These are phyloP conservation scores for Scytalidium lignicola DNA, from an alignment of 2,329 filamentous ascomycete genomes.

Conservation along the genomic window DNA sequence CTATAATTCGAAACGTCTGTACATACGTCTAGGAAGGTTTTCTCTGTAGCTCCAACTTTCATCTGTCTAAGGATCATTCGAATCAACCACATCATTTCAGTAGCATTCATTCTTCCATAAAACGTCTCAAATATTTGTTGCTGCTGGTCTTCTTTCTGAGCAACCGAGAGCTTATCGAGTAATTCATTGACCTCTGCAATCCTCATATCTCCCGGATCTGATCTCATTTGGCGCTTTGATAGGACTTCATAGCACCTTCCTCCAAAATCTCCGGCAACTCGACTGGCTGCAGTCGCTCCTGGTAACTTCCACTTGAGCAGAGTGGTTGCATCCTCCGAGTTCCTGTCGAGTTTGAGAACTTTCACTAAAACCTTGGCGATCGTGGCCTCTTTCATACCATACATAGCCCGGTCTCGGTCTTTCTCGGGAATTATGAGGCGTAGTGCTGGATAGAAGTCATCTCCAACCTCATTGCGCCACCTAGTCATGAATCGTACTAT, in stretches of 20 bases:
- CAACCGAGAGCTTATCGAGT: slow-evolving; percentile 71
- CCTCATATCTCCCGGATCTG: slow-evolving; percentile 69
- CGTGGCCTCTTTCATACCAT: slow-evolving; percentile 86
- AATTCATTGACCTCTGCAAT: slow-evolving; percentile 86
- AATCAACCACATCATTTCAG: slow-evolving; percentile 91
- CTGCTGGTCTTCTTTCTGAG: slow-evolving; percentile 78
- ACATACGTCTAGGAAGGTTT: slow-evolving; percentile 66
- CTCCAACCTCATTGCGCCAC: slow-evolving; percentile 84
- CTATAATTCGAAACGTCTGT: background rate
- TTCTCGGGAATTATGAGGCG: slow-evolving; percentile 89
- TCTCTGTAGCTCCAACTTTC: slow-evolving; percentile 74
- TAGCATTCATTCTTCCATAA: slow-evolving; percentile 86
- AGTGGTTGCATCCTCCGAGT: slow-evolving; percentile 82
- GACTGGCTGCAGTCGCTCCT: slow-evolving; percentile 55
- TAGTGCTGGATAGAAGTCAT: slow-evolving; percentile 90
- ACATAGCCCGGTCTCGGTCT: slow-evolving; percentile 86
- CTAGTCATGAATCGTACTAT: slow-evolving; percentile 80
- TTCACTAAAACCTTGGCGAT: slow-evolving; percentile 90
- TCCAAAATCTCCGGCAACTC: slow-evolving; percentile 85
- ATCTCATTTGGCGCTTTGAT: slow-evolving; percentile 74
- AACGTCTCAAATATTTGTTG: slow-evolving; percentile 75
- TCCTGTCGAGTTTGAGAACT: slow-evolving; percentile 84
- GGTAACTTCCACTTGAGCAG: slow-evolving; percentile 91
- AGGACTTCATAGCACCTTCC: slow-evolving; percentile 84
- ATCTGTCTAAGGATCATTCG: slow-evolving; percentile 82